Base-by-base conservation (phyloP, 139 green algal genomes). In the Edaphochlamys debaryana region DNA sequence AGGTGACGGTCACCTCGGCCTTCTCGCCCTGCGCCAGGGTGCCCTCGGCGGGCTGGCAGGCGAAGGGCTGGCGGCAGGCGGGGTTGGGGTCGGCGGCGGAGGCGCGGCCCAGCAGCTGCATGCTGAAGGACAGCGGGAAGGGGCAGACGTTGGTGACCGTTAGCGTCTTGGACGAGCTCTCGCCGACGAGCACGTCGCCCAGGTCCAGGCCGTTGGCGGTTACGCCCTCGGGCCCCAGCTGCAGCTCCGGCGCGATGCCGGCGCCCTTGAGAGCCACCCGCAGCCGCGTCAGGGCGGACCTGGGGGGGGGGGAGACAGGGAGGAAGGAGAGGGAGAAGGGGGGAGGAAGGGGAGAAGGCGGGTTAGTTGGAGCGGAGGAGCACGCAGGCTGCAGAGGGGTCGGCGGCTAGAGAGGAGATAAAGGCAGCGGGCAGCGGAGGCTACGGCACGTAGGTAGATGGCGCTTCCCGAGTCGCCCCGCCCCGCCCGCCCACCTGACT, bases 101-200 rank as follows among this genome's bases (percentile, higher is more conserved):
- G 58, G 30, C 5, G 25, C 30, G 9, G 75, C 60, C 75, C 1
- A 30, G 17, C n/a, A 81, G 60, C 13, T 32, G 48, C 38, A 84
- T 79, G 36, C 58, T 82, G 62, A 87, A 93, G 42, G 84, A 84
- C 23, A 94, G 66, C 30, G 85, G 86, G 84, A 93, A 93, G 27
- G 89, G 86, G 64, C 89, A 92, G 41, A 92, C 86, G 80, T 95
- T 95, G 38, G 85, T 92, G 38, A 95, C 75, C 6, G 71, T 92
- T 50, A 94, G 68, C 20, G 41, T 79, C 34, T 66, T 40, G 73
- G 91, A 79, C 40, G 36, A 63, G 19, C 70, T 69, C 48, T 95
- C 92, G 7, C 87, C 89, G 34, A 80, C 37, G 48, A 75, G 32
- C 38, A 93, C 89, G 54, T 95, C 92, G 0, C 92, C 92, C 64